Percentiles rank a stretch among this genome's conserved stretches.
phyloP scores from a whole-genome alignment of 495 filamentous ascomycete genomes.

The Aspergillus sclerotioniger region DNA sequence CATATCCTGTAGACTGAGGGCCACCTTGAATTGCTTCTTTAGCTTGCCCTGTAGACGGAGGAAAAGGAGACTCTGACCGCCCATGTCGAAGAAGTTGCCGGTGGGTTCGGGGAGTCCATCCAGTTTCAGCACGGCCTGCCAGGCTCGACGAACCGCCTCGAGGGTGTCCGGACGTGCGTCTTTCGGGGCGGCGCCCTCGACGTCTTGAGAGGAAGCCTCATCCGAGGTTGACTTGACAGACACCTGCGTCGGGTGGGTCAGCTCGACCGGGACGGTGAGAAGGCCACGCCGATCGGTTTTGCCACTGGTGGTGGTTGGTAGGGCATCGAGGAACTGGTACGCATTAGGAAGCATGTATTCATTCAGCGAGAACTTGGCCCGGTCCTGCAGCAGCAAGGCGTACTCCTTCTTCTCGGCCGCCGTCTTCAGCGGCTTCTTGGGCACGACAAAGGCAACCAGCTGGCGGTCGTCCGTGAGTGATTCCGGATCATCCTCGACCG shows the following conservation, averaged over 20 bases:
- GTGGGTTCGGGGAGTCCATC: background rate
- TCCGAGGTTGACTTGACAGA: no score
- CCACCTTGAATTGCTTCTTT: background rate
- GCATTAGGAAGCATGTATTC: background rate
- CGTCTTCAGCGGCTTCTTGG: constrained; percentile 21
- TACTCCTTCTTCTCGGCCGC: background rate
- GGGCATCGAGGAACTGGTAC: constrained; percentile 21
- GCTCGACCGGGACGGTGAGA: no score
- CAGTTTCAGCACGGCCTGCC: background rate
- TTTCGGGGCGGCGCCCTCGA: no score
- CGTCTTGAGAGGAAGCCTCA: no score
- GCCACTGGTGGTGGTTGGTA: constrained; percentile 27
- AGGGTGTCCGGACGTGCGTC: background rate
- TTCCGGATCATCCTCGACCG: background rate
- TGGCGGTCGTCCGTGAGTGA: background rate
- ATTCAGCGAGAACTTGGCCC: background rate
- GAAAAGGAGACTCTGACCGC: background rate
- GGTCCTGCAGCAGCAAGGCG: no score
- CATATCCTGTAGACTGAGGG: background rate
- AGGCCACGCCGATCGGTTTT: constrained; percentile 28
- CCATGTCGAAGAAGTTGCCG: constrained; percentile 2
- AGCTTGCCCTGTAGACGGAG: background rate
- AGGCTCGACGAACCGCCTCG: background rate
- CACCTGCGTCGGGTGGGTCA: no score
- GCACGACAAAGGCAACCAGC: constrained; percentile 21